Evolutionary conservation across 768 basidiomycete species (phyloP).

Genomic region (Psilocybe subaeruginosa): DNA sequence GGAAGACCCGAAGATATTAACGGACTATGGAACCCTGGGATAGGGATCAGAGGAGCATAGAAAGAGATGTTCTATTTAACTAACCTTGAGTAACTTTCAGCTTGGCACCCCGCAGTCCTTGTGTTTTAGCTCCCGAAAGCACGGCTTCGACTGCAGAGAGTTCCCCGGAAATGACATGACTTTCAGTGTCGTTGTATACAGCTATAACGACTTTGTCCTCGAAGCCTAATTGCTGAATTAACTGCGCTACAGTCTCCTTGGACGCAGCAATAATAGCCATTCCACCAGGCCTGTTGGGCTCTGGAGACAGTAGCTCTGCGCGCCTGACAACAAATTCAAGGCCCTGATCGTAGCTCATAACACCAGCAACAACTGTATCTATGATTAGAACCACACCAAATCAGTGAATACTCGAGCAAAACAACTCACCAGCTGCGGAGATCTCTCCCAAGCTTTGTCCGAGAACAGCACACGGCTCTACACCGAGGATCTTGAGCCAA

Average conservation of each 20-base stretch:
- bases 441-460: conserved; percentile 37
- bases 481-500: conserved; percentile 26
- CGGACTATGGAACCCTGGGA: conserved; percentile 33
- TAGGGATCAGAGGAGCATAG: not conserved
- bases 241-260: conserved; percentile 11
- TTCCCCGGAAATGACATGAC: conserved; percentile 28
- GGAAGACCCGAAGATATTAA: conserved; percentile 23
- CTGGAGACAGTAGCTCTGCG: conserved; percentile 21
- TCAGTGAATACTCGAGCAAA: not conserved
- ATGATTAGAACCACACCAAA: not conserved
- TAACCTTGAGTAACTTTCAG: conserved; percentile 30
- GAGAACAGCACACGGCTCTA: conserved; percentile 26
- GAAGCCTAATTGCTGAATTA: conserved; percentile 18
- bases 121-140: conserved; percentile 15
- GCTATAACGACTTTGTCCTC: conserved; percentile 21
- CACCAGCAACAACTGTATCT: conserved; percentile 25
- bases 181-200: conserved; percentile 24
- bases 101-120: conserved; percentile 18
- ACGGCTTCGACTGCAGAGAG: conserved; percentile 20
- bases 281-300: conserved; percentile 17
- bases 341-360: conserved; percentile 24
- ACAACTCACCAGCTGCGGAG: conserved; percentile 30
- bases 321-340: conserved; percentile 27
- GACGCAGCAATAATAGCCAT: conserved; percentile 29
- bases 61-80: not conserved